Evolutionary conservation across 306 rosid genomes (phyloP).

Genomic region (Dryas alaskensis): DNA sequence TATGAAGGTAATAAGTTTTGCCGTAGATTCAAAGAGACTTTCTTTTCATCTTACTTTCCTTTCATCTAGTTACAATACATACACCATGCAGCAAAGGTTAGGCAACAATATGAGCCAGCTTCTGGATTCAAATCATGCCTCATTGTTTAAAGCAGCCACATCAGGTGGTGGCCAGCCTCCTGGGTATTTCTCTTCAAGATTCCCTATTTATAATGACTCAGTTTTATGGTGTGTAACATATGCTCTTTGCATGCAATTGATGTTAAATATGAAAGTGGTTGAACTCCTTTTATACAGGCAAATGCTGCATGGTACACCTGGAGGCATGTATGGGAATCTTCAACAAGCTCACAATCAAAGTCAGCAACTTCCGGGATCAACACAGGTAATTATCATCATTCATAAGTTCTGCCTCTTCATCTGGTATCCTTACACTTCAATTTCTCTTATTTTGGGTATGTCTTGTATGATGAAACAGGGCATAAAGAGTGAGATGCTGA

Average conservation of each 20-base stretch:
- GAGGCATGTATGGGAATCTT: conserved; percentile 39
- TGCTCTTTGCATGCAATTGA: conserved; percentile 2
- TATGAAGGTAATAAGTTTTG: conserved; percentile 46
- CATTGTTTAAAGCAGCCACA: conserved; percentile 40
- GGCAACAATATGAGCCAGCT: conserved; percentile 37
- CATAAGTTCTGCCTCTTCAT: conserved; percentile 17
- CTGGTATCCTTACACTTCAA: neutral
- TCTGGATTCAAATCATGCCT: conserved; percentile 40
- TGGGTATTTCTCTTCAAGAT: conserved; percentile 44
- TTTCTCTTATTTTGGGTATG: conserved; percentile 19
- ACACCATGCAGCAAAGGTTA: conserved; percentile 52
- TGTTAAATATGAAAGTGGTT: conserved; percentile 26
- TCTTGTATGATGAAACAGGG: conserved; percentile 51
- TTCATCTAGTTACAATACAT: conserved; percentile 16
- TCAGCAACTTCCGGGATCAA: conserved; percentile 51
- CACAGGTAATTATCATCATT: conserved; percentile 35
- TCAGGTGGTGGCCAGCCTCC: conserved; percentile 51
- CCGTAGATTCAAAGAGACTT: conserved; percentile 8
- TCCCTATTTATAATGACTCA: conserved; percentile 8
- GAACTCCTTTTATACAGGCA: conserved; percentile 46
- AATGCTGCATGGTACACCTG: conserved; percentile 38
- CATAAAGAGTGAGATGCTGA: conserved; percentile 44
- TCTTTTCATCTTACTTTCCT: conserved; percentile 14
- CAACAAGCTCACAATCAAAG: conserved; percentile 45
- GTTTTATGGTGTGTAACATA: conserved; percentile 4